Conservation (phyloP, 768 basidiomycete species). For the Pulveroboletus sp. region DNA sequence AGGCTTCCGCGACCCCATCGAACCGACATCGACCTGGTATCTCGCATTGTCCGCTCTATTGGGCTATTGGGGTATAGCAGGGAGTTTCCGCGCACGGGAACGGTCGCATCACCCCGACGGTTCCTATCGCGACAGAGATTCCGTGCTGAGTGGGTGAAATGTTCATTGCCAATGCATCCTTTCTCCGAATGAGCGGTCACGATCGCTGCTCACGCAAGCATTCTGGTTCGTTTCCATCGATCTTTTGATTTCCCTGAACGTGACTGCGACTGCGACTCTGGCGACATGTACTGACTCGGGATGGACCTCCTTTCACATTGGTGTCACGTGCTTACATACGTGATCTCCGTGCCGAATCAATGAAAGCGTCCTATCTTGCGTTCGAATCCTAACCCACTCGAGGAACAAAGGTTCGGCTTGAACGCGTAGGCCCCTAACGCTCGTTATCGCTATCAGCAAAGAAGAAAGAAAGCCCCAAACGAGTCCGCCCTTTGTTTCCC, state of each 20-base stretch:
- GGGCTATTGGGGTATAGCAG: conserved; percentile 22
- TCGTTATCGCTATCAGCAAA: conserved; percentile 4
- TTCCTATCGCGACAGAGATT: conserved; percentile 13
- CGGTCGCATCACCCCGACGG: conserved; percentile 4
- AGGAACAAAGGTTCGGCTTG: conserved; percentile 2
- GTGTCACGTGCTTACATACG: background rate
- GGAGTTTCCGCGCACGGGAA: conserved; percentile 8
- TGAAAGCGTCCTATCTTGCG: conserved; percentile 2
- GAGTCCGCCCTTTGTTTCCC: background rate
- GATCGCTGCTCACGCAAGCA: background rate
- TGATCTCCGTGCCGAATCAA: conserved; percentile 1
- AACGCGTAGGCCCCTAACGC: conserved; percentile 1
- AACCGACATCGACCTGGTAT: conserved; percentile 11
- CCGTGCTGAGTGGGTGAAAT: background rate
- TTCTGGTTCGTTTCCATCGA: too few relatives aligned
- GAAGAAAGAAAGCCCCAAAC: background rate
- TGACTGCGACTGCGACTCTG: background rate
- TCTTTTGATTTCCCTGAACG: conserved; percentile 8
- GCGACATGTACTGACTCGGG: background rate
- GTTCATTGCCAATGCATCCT: conserved; percentile 5
- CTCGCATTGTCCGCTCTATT: conserved; percentile 20
- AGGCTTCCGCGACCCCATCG: conserved; percentile 5
- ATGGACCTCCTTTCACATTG: background rate
- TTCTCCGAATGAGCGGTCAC: background rate
- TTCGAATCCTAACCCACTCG: conserved; percentile 4